phyloP scores from a whole-genome alignment of 202 grass and related monocot species.

The Alloteropsis angusta region DNA sequence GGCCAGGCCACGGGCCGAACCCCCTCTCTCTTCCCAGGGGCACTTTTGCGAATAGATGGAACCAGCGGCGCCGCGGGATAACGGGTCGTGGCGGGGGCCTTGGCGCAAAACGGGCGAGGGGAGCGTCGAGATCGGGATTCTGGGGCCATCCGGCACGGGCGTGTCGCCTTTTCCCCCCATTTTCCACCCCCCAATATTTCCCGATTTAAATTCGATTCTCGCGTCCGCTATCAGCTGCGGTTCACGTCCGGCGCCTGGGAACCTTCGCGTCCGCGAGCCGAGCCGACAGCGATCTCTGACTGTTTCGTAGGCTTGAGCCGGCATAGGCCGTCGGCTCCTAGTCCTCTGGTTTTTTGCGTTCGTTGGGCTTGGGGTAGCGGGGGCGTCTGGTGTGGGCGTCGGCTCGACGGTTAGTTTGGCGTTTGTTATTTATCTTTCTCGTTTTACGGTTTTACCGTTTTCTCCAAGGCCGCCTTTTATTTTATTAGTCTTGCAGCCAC shows the following conservation, averaged over 20 bases:
- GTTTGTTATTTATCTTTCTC: neutral
- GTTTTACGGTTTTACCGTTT: neutral
- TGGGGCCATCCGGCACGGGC: conserved; percentile 63
- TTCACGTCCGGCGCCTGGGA: conserved; percentile 36
- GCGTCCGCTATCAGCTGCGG: conserved; percentile 45
- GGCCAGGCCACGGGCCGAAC: too few relatives aligned
- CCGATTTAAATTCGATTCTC: conserved; percentile 29
- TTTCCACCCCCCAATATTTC: conserved; percentile 9
- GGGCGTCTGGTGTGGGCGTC: neutral
- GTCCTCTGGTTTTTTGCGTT: too few relatives aligned
- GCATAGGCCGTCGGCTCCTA: too few relatives aligned
- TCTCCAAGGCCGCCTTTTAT: too few relatives aligned
- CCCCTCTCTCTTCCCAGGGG: neutral
- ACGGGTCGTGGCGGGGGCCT: neutral
- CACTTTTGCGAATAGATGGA: neutral
- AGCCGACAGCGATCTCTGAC: neutral
- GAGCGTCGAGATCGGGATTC: conserved; percentile 32
- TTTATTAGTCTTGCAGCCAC: too few relatives aligned
- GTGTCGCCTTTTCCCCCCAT: conserved; percentile 12
- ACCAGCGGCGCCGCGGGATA: accelerated
- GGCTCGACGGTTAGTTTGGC: neutral
- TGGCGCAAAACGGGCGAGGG: neutral
- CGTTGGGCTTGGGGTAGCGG: neutral
- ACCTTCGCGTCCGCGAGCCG: conserved; percentile 33
- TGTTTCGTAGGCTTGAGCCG: neutral